These are phyloP conservation scores for Ceratocystis lukuohia DNA, from an alignment of 2,329 filamentous ascomycete species.

Conservation along the genomic window DNA sequence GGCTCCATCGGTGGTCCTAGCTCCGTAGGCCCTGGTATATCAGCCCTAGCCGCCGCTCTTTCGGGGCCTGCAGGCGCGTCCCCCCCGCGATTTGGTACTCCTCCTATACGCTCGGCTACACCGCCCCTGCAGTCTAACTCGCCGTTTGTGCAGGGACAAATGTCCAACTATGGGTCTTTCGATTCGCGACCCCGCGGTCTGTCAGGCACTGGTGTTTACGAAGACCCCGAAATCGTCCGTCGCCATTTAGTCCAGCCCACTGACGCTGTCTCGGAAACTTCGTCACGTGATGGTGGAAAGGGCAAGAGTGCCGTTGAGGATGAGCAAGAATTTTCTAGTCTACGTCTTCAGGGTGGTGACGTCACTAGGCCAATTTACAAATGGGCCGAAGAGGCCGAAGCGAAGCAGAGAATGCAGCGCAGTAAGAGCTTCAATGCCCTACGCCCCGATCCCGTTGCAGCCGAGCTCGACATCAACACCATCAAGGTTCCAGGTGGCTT, in stretches of 20 bases:
- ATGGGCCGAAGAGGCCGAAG: conserved; percentile 82
- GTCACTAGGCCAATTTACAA: conserved; percentile 90
- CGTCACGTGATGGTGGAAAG: conserved; percentile 34
- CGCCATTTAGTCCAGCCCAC: conserved; percentile 69
- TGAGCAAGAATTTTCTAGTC: conserved; percentile 81
- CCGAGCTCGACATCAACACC: conserved; percentile 69
- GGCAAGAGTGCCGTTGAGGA: conserved; percentile 43
- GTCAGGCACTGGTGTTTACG: conserved; percentile 44
- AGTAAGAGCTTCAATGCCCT: conserved; percentile 79
- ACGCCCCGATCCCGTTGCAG: conserved; percentile 64
- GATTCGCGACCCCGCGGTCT: conserved; percentile 50
- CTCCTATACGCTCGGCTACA: conserved; percentile 45
- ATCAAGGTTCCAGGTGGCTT: conserved; percentile 94
- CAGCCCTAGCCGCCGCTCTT: conserved; percentile 77
- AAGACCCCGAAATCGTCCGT: conserved; percentile 84
- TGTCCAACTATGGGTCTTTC: conserved; percentile 70
- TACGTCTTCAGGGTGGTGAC: conserved; percentile 86
- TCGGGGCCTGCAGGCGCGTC: conserved; percentile 58
- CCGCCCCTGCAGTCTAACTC: conserved; percentile 34
- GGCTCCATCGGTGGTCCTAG: conserved; percentile 47
- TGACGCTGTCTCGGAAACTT: conserved; percentile 37
- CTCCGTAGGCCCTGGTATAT: conserved; percentile 64
- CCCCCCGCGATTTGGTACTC: conserved; percentile 57
- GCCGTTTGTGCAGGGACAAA: conserved; percentile 22
- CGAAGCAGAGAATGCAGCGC: conserved; percentile 53